Base-by-base conservation (phyloP, 2,329 filamentous ascomycete species). In the Fusarium lateritium region DNA sequence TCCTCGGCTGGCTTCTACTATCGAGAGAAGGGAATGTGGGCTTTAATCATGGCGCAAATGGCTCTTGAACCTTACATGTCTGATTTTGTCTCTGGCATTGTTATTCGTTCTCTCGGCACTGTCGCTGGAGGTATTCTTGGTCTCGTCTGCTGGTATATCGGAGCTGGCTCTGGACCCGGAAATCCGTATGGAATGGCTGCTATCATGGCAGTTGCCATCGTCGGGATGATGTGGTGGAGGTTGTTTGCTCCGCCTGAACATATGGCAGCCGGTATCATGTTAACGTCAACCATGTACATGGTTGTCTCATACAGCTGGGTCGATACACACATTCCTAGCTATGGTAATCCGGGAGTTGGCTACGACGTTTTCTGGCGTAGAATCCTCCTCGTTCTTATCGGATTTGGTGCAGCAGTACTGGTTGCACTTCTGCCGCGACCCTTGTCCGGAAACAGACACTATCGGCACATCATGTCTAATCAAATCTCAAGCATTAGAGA, bases 21-120 rank as follows among this genome's bases (percentile, higher is more conserved):
- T 24, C 62, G 68, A 6, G 62, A 71, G 15, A 71, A 71, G 34
- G 69, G 69, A 0, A 3, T 71, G 6, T 71, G 69, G 69, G 69
- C 69, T 36, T 43, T 71, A 15, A 71, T 71, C n/a, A 71, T 71
- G 69, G 53, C 68, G 0, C 69, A 71, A 19, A 65, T 71, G 34
- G 51, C 69, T 3, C 55, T 71, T 9, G 57, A 69, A 5, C 69
- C 69, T 1, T 71, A 69, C 14, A 71, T 70, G 42, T 68, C 69
- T 3, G 69, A 71, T 14, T 57, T 71, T 1, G 46, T 65, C 1
- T 67, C 69, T 7, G 68, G 69, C 2, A 64, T 69, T 1, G 38
- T 71, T 7, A 50, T 69, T 34, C 45, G 60, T n/a, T 63, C 60
- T 14, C 51, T 63, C 0, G 60, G 60, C 5, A 63, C 60, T 2